Base-by-base conservation (phyloP, 1,284 basidiomycete species). In the Malassezia sympodialis region DNA sequence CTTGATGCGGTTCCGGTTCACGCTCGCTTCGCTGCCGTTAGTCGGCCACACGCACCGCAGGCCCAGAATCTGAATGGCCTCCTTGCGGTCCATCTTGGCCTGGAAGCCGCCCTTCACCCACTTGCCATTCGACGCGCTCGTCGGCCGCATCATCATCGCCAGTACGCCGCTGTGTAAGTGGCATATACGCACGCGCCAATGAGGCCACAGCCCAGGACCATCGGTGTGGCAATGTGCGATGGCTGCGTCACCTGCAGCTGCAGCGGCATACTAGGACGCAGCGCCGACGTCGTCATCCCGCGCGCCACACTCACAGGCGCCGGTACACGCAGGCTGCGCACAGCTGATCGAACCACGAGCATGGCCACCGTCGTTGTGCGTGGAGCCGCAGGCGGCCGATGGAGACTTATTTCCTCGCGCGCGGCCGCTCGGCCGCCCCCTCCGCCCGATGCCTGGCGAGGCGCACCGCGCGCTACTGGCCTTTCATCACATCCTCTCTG, bases 71-170 rank as follows among this genome's bases (percentile, higher is more conserved):
- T 84, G 82, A 53, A 90, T 82, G 2, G 93, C 93, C 78, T 96
- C 93, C 62, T 84, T 86, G 72, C 87, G 81, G 75, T 96, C 91
- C 90, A 96, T 96, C 80, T 90, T 94, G 14, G 82, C 79, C 75
- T 85, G 87, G 82, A 98, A 98, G 1, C 91, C 93, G 57, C 93
- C 93, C 77, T 86, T 89, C 44, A 82, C 83, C 83, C 88, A 96
- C 75, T 93, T 82, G 44, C 90, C 85, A 6, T 59, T 61, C 3
- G 57, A 52, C 8, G 84, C 30, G 78, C 78, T 57, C 17, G 59
- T 58, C 14, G 61, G 50, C 26, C 53, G 50, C 49, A 67, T 56
- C 30, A 72, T 57, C 21, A 67, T 44, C 5, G 71, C 69, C 4
- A 61, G 47, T 14, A 73, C 46, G 15, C 71, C 71, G 11, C 60